Evolutionary conservation across 305 asterid species (phyloP).

Genomic region (Ilex paraguariensis): DNA sequence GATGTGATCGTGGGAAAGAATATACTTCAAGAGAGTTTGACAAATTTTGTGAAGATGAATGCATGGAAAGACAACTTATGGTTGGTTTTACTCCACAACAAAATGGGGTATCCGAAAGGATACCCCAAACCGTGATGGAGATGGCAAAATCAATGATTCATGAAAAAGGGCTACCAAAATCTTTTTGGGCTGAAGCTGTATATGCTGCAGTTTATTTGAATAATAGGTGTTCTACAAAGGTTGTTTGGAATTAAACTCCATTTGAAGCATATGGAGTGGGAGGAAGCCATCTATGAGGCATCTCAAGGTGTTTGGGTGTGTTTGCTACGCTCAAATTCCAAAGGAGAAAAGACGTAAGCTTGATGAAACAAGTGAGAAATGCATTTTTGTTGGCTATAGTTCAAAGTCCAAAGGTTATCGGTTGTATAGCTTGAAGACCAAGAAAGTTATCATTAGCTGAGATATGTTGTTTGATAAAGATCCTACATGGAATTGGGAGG

Average conservation of each 20-base stretch:
- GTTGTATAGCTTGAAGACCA: neutral
- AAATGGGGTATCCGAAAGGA: no score
- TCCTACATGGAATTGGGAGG: neutral
- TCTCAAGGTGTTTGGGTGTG: no score
- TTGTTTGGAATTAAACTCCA: neutral
- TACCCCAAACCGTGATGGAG: no score
- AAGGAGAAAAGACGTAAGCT: neutral
- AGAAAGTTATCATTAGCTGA: neutral
- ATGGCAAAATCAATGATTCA: no score
- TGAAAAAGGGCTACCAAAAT: no score
- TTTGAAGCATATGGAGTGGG: neutral
- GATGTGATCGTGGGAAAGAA: no score
- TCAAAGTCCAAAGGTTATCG: neutral
- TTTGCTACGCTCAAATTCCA: neutral
- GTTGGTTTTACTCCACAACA: no score
- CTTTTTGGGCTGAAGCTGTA: neutral
- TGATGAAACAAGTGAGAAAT: neutral
- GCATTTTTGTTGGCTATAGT: no score
- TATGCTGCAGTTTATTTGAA: neutral
- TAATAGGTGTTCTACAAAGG: neutral
- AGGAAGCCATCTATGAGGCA: neutral
- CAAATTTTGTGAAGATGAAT: no score
- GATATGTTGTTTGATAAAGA: neutral
- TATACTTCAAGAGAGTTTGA: no score
- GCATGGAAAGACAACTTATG: no score